phyloP scores from a whole-genome alignment of 129 eudicot species.

The Deinandra increscens region DNA sequence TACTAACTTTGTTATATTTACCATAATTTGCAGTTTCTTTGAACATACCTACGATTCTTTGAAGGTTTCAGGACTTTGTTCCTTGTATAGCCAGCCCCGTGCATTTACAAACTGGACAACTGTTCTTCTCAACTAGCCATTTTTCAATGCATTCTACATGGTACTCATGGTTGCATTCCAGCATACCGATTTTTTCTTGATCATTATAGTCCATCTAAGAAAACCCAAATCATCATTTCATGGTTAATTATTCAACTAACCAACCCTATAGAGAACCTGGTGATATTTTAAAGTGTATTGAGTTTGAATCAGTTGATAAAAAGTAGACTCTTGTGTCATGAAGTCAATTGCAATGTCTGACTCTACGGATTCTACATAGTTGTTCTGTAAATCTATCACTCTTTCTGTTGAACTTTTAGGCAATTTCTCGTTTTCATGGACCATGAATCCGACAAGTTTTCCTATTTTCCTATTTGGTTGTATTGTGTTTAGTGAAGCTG shows the following conservation, averaged over 20 bases:
- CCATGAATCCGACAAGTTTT: background rate
- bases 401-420: background rate
- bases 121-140: conserved; percentile 83
- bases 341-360: background rate
- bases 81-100: conserved; percentile 48
- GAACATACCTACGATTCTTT: conserved; percentile 32
- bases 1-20: conserved; percentile 35
- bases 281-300: background rate
- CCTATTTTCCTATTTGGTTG: background rate
- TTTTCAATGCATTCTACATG: conserved; percentile 76
- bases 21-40: conserved; percentile 30
- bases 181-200: conserved; percentile 52
- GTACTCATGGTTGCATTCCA: conserved; percentile 84
- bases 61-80: conserved; percentile 8
- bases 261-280: background rate
- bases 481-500: background rate
- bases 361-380: no score
- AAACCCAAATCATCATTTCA: background rate
- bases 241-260: background rate
- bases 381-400: background rate
- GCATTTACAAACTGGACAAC: conserved; percentile 88
- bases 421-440: background rate
- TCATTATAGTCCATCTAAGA: conserved; percentile 65
- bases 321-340: conserved; percentile 3
- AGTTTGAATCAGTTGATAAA: background rate